Percentiles rank a stretch among this genome's conserved stretches.
Evolutionary conservation across 2,329 filamentous ascomycete species (phyloP).

Genomic region (Aspergillus vadensis): DNA sequence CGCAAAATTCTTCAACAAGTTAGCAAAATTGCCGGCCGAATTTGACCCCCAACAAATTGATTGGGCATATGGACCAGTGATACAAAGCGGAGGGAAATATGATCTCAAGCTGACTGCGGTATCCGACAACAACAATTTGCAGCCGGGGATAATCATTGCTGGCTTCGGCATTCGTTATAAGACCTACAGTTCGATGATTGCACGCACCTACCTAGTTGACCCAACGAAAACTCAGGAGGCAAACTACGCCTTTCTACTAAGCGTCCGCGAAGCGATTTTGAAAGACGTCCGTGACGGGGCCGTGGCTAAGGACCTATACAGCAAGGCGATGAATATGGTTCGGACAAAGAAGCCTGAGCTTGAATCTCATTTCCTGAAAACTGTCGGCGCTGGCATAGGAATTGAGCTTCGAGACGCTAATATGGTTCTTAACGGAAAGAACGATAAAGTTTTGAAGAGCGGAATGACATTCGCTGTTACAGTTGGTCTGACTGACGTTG

Average conservation of each 20-base stretch:
- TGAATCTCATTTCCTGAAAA: conserved; percentile 92
- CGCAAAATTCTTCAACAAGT: conserved; percentile 86
- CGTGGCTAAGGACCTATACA: conserved; percentile 84
- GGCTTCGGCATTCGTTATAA: conserved; percentile 92
- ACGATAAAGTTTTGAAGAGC: conserved; percentile 78
- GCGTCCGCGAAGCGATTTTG: conserved; percentile 84
- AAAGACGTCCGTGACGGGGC: conserved; percentile 89
- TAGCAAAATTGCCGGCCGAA: conserved; percentile 77
- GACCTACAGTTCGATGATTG: conserved; percentile 90
- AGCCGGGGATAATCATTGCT: conserved; percentile 90
- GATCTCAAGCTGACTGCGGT: conserved; percentile 80
- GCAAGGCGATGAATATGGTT: conserved; percentile 77
- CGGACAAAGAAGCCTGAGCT: conserved; percentile 91
- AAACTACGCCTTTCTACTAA: conserved; percentile 85
- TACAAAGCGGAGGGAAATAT: conserved; percentile 95
- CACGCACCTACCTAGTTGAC: conserved; percentile 92
- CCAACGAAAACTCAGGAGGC: conserved; percentile 94
- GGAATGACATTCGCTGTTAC: conserved; percentile 95
- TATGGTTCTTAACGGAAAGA: conserved; percentile 84
- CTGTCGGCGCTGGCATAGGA: conserved; percentile 87
- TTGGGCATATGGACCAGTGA: conserved; percentile 86
- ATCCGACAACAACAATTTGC: conserved; percentile 78
- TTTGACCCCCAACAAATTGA: conserved; percentile 89
- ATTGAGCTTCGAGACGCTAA: conserved; percentile 87
- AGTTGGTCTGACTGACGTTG: conserved; percentile 85